phyloP scores from a whole-genome alignment of 441 rosid genomes.

The Populus hybrid region DNA sequence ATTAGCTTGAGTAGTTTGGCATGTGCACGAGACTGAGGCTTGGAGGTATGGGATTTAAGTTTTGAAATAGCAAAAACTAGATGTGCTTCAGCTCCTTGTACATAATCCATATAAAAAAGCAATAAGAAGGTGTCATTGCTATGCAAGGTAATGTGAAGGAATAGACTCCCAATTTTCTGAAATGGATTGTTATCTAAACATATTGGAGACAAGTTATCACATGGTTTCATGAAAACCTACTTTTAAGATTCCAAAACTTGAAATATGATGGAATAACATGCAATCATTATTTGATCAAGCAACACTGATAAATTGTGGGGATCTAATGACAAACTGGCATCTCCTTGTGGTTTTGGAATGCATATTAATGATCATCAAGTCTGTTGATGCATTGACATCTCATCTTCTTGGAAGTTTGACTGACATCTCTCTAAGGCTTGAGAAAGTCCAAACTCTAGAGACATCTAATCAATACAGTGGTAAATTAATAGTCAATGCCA shows the following conservation, averaged over 20 bases:
- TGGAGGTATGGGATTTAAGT: not conserved
- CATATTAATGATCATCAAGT: not conserved
- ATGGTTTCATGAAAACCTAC: not conserved
- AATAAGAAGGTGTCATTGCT: not conserved
- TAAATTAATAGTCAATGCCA: not conserved
- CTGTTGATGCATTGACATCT: too few species aligned
- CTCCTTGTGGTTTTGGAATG: not conserved
- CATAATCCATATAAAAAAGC: not conserved
- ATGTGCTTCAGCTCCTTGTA: not conserved
- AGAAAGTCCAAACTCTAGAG: not conserved
- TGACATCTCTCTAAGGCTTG: not conserved
- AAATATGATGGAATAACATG: not conserved
- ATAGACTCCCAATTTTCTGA: not conserved
- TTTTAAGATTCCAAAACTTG: not conserved
- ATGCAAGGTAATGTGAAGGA: not conserved
- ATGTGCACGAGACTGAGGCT: not conserved
- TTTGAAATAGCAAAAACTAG: not conserved
- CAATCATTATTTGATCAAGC: not conserved
- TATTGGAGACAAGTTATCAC: not conserved
- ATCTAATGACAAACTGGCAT: not conserved
- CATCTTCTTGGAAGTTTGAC: not conserved
- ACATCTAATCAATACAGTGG: not conserved
- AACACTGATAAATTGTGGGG: not conserved
- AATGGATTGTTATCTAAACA: not conserved
- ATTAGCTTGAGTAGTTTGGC: not conserved